phyloP scores from a whole-genome alignment of 2,329 filamentous ascomycete genomes.

The Calonectria naviculata region DNA sequence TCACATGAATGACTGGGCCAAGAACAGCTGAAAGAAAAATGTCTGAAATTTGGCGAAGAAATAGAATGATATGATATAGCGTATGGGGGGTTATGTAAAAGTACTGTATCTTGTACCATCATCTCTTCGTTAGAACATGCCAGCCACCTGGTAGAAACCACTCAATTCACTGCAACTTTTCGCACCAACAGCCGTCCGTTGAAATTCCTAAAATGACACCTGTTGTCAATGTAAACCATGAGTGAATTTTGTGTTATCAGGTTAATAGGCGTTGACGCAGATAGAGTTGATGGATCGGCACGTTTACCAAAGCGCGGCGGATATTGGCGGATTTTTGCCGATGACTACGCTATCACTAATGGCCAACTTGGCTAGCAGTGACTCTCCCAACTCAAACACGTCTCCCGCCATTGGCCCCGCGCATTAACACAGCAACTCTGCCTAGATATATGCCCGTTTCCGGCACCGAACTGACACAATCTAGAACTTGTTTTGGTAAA shows the following conservation, averaged over 20 bases:
- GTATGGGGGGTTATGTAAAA: constrained; percentile 37
- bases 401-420: not conserved
- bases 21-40: constrained; percentile 24
- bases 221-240: not conserved
- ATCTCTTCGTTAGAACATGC: constrained; percentile 38
- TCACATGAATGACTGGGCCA: constrained; percentile 78
- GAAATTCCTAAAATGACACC: not conserved
- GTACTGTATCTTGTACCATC: constrained; percentile 38
- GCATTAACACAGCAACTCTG: not conserved
- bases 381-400: not conserved
- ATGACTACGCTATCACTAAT: constrained; percentile 31
- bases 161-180: constrained; percentile 42
- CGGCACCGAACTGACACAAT: not conserved
- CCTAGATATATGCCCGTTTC: not conserved
- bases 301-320: constrained; percentile 30
- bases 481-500: constrained; percentile 11
- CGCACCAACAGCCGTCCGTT: not conserved
- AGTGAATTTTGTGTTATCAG: not conserved
- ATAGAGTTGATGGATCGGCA: constrained; percentile 17
- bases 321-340: constrained; percentile 38
- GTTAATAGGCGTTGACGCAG: not conserved
- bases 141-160: constrained; percentile 34
- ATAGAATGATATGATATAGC: constrained; percentile 29
- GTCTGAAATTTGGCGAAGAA: constrained; percentile 4
- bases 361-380: constrained; percentile 3